Base-by-base conservation (phyloP, 75 land plant genomes). In the Ceratopteris richardii region DNA sequence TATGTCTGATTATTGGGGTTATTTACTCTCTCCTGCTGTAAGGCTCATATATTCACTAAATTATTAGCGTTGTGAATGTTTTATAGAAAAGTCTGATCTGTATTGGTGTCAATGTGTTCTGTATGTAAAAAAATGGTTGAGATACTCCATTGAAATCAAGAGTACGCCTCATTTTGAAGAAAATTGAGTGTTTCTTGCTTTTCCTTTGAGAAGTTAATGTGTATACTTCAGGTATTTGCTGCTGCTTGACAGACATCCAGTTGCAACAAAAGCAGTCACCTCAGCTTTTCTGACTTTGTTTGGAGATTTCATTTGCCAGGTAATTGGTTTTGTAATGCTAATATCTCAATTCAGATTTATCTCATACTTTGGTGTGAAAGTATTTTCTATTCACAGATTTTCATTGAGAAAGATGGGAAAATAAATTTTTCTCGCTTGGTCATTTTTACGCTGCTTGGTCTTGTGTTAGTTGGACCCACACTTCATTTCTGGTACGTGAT, bases 251-350 rank as follows among this genome's bases (percentile, higher is more conserved):
- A 81, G 67, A 44, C 67, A 69, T 61, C 93, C 96, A 30, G 81
- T 84, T 6, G 5, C 51, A 33, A 84, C 85, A 29, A 90, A 90
- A 73, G 82, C 88, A 13, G 21, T 87, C 11, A 90, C 96, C 14
- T 75, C 93, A 48, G 83, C 85, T n/a, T 22, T 84, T 28, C 80
- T 90, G 37, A 90, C 79, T 57, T 60, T 83, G 19, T 51, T 81
- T 60, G 96, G 96, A 28, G 96, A 90, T 66, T 21, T 87, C 7
- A 65, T 90, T 40, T 83, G 92, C 57, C 96, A 90, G 96, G 96
- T 84, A 62, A 17, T 36, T 27, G 46, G 30, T 40, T 1, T 23
- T 14, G 1, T 29, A 51, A 48, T 52, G 17, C 28, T 29, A 17
- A n/a, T n/a, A n/a, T n/a, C n/a, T n/a, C n/a, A n/a, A n/a, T n/a